phyloP scores from a whole-genome alignment of 768 basidiomycete species.

The Sarcodon aspratus region DNA sequence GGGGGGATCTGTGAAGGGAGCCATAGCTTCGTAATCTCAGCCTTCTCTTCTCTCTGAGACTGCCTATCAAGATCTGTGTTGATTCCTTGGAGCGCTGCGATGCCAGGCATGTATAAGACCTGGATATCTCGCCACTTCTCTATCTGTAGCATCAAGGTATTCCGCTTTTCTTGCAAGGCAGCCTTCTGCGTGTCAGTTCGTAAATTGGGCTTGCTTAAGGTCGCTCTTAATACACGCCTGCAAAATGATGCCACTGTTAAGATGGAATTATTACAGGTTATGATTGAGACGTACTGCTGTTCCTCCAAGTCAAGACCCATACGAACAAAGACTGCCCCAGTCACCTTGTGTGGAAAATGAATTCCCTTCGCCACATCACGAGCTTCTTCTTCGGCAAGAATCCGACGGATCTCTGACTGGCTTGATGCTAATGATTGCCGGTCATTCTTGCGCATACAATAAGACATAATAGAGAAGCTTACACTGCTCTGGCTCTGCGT shows the following conservation, averaged over 20 bases:
- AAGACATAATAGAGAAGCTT: too few relatives aligned
- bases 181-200: neutral
- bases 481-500: too few relatives aligned
- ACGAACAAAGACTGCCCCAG: constrained; percentile 7
- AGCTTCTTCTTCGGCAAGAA: too few relatives aligned
- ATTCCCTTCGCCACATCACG: too few relatives aligned
- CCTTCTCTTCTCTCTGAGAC: too few relatives aligned
- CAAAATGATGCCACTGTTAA: neutral
- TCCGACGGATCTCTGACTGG: too few relatives aligned
- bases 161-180: constrained; percentile 3
- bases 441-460: too few relatives aligned
- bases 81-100: too few relatives aligned
- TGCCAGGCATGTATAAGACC: constrained; percentile 8
- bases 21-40: neutral
- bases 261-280: neutral
- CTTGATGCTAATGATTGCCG: too few relatives aligned
- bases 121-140: constrained; percentile 4
- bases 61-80: too few relatives aligned
- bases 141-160: constrained; percentile 2
- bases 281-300: constrained; percentile 10
- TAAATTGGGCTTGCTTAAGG: too few relatives aligned
- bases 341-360: constrained; percentile 7
- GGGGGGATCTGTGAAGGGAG: constrained; percentile 6
- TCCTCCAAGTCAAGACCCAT: constrained; percentile 14
- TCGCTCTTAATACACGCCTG: neutral